Conservation (phyloP, 495 filamentous ascomycete species). For the Penicillium samsonianum region DNA sequence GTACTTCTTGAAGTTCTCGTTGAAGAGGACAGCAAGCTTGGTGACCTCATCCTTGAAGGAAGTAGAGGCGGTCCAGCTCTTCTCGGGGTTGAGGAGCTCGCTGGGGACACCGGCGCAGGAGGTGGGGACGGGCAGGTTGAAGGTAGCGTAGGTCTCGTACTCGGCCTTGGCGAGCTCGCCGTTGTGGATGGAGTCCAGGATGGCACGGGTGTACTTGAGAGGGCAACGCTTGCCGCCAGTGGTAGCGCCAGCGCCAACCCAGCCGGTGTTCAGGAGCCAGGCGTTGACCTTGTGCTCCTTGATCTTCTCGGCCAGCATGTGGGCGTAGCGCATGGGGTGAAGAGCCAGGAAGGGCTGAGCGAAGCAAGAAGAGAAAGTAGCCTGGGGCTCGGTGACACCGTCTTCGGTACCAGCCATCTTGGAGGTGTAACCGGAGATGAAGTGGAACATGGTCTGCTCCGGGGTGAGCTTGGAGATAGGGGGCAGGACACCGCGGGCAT, state of each 20-base stretch:
- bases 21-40: conserved; percentile 84
- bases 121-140: conserved; percentile 93
- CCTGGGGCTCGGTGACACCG: conserved; percentile 93
- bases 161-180: conserved; percentile 88
- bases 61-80: conserved; percentile 78
- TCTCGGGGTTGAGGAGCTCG: conserved; percentile 93
- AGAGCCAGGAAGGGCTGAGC: conserved; percentile 98
- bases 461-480: conserved; percentile 96
- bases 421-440: conserved; percentile 98
- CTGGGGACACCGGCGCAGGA: conserved; percentile 80
- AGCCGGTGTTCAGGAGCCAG: conserved; percentile 98
- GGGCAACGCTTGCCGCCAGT: conserved; percentile 98
- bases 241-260: conserved; percentile 93
- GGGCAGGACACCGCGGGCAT: conserved; percentile 94
- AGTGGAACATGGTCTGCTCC: conserved; percentile 99
- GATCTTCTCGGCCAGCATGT: conserved; percentile 98
- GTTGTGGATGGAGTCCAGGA: conserved; percentile 96
- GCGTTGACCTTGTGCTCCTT: conserved; percentile 91
- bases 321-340: conserved; percentile 98
- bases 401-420: conserved; percentile 99
- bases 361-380: conserved; percentile 99
- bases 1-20: conserved; percentile 98
- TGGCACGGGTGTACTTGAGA: conserved; percentile 97
- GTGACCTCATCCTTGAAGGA: conserved; percentile 83
- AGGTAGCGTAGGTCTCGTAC: conserved; percentile 93